Evolutionary conservation across 345 rosid species (phyloP).

Genomic region (Eutrema japonicum): DNA sequence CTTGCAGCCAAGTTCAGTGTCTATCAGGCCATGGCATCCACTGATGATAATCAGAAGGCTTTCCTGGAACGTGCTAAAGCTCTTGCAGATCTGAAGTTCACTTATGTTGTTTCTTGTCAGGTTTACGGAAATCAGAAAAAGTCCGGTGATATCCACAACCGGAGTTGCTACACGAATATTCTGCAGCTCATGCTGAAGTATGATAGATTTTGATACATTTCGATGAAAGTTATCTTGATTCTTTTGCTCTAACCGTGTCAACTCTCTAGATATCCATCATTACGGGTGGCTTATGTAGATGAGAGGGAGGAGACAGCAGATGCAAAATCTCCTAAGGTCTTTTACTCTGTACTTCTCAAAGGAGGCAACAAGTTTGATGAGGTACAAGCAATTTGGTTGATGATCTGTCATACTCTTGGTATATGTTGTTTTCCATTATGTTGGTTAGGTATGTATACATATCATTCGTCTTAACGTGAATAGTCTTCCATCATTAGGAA

Average conservation of each 20-base stretch:
- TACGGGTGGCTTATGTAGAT: conserved; percentile 91
- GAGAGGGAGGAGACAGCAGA: conserved; percentile 71
- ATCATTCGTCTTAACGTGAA: conserved; percentile 18
- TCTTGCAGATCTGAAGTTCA: conserved; percentile 86
- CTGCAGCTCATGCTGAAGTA: conserved; percentile 87
- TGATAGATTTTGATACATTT: conserved; percentile 16
- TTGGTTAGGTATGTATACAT: conserved; percentile 8
- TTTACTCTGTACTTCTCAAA: conserved; percentile 92
- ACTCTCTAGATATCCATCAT: conserved; percentile 70
- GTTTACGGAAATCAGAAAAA: conserved; percentile 81
- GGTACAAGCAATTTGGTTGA: conserved; percentile 47
- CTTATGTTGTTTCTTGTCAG: conserved; percentile 98
- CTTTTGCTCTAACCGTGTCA: conserved; percentile 13
- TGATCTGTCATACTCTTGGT: neutral
- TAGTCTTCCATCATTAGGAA: conserved; percentile 58
- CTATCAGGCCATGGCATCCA: conserved; percentile 45
- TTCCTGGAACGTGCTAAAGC: conserved; percentile 59
- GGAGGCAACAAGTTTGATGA: conserved; percentile 79
- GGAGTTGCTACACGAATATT: conserved; percentile 78
- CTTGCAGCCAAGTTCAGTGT: conserved; percentile 56
- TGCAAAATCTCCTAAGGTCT: conserved; percentile 57
- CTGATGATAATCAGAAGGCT: conserved; percentile 43
- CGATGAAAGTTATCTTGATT: neutral
- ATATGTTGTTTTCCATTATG: too few species aligned
- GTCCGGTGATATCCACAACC: conserved; percentile 57